Evolutionary conservation across 2,329 filamentous ascomycete genomes (phyloP).

Genomic region (Alternaria rosae): DNA sequence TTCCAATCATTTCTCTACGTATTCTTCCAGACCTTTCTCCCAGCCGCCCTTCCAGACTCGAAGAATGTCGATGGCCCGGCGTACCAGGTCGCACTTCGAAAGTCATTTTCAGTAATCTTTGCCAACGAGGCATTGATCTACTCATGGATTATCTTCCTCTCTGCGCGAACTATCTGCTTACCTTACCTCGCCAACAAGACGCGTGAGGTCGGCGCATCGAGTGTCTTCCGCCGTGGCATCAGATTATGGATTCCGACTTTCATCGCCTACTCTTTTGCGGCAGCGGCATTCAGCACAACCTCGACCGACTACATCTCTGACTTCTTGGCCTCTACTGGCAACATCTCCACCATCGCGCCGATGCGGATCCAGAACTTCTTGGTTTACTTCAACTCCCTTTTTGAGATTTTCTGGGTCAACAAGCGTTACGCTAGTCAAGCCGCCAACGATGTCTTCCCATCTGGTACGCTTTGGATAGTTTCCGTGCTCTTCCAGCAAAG

Average conservation of each 20-base stretch:
- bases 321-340: constrained; percentile 50
- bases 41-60: constrained; percentile 50
- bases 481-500: constrained; percentile 56
- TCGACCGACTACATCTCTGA: constrained; percentile 46
- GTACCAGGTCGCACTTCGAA: constrained; percentile 54
- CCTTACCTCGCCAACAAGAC: constrained; percentile 52
- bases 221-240: constrained; percentile 53
- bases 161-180: constrained; percentile 53
- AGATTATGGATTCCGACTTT: constrained; percentile 54
- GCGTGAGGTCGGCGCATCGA: constrained; percentile 48
- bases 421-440: constrained; percentile 50
- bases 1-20: constrained; percentile 55
- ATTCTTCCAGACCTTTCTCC: constrained; percentile 57
- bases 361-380: constrained; percentile 49
- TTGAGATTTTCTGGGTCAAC: constrained; percentile 57
- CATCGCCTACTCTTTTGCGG: constrained; percentile 51
- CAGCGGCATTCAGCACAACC: constrained; percentile 44
- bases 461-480: constrained; percentile 56
- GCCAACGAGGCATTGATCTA: constrained; percentile 58
- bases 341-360: constrained; percentile 47
- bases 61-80: constrained; percentile 47
- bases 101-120: constrained; percentile 55
- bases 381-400: constrained; percentile 56
- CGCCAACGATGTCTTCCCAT: constrained; percentile 54
- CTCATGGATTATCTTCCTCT: constrained; percentile 57